Evolutionary conservation across 148 eudicot species (phyloP), one percentile per base, ranked within the genome.

Genomic region (Salicornia ramosissima): DNA sequence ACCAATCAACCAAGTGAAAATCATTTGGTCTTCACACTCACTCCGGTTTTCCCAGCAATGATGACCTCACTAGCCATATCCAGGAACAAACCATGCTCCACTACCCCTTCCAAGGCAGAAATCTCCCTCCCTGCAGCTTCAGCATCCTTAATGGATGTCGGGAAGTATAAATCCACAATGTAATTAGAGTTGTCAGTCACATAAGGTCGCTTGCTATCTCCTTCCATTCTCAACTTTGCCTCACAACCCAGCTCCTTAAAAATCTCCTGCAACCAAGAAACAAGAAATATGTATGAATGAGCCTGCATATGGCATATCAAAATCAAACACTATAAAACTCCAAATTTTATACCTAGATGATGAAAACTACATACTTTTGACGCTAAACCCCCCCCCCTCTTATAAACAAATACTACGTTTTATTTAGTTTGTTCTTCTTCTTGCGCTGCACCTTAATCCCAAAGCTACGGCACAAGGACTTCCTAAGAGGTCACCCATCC

Each of bases 21-120:
- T 93, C 82, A 92, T 89, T 92, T 93, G 76, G 73, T 72, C 86
- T 88, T 83, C 47, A 93, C 84, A 66, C 79, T 82, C 9, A 93
- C 94, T 24, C 96, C 98, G 46, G 74, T 80, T 63, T 85, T 86
- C 1, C 96, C 98, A 0, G 98, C 98, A 72, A 93, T 86, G 64
- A 93, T 93, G 47, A 88, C 92, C 52, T 89, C 92, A 0, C 77
- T 93, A 4, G 96, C 84, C 96, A 93, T 86, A 50, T 82, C 85
- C 52, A 93, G 75, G 79, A 90, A 93, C 85, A 93, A 65, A 25
- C 98, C 98, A 75, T 93, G 98, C 71, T 93, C 98, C 66, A 93
- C 98, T 49, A 93, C 98, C 47, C 98, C 98, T 79, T 90, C 94
- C 63, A 90, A 58, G 1, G 81, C 70, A 2, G 87, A 77, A 43